Percentiles rank a stretch among this genome's conserved stretches.
These are phyloP conservation scores for Sophora flavescens DNA, from an alignment of 306 rosid species.

Conservation along the genomic window DNA sequence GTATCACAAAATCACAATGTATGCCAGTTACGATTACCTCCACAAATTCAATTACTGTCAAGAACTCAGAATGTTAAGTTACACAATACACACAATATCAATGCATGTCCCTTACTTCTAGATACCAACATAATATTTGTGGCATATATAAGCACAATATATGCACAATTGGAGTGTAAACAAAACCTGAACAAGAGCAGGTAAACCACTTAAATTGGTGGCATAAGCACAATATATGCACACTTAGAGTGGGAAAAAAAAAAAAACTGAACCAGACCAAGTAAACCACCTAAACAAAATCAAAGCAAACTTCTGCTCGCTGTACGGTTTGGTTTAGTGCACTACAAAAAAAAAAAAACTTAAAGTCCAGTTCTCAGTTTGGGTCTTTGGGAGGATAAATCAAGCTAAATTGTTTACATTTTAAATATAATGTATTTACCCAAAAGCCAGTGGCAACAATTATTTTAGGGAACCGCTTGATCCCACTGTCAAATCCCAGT, in stretches of 20 bases:
- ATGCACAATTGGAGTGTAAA: neutral
- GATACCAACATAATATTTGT: constrained; percentile 17
- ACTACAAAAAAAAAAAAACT: neutral
- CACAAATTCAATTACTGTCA: constrained; percentile 24
- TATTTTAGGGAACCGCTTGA: neutral
- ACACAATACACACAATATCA: neutral
- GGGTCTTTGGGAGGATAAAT: constrained; percentile 17
- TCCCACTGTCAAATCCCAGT: neutral
- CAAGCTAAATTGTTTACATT: neutral
- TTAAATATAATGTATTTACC: neutral
- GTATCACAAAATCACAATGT: constrained; percentile 18
- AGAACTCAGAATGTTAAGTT: constrained; percentile 14
- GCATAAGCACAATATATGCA: constrained; percentile 32
- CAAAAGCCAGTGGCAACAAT: neutral
- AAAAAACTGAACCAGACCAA: neutral
- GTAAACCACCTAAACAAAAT: constrained; percentile 4
- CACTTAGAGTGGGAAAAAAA: neutral
- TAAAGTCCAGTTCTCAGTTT: neutral
- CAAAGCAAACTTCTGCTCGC: neutral
- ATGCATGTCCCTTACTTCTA: constrained; percentile 10
- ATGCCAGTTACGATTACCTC: constrained; percentile 29
- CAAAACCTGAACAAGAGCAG: neutral
- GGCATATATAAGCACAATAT: constrained; percentile 21
- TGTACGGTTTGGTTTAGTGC: constrained; percentile 7
- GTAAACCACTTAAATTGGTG: constrained; percentile 10